Evolutionary conservation across 2,329 filamentous ascomycete species (phyloP).

Genomic region (Ascochyta koolunga): DNA sequence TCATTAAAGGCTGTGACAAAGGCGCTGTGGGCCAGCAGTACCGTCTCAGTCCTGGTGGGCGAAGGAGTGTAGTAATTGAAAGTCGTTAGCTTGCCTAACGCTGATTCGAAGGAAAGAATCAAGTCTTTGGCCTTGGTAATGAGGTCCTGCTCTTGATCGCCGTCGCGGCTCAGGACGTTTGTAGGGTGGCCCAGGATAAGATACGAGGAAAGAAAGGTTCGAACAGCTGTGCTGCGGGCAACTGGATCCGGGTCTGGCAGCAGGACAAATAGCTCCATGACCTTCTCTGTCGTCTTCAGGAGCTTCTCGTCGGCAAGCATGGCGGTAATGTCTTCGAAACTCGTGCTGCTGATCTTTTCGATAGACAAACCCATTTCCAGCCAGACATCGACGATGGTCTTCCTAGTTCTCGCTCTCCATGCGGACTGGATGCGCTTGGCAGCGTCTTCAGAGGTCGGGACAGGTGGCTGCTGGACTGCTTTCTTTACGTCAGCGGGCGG

Average conservation of each 20-base stretch:
- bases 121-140: constrained; percentile 79
- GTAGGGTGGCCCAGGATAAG: constrained; percentile 80
- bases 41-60: constrained; percentile 64
- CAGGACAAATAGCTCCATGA: constrained; percentile 73
- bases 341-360: constrained; percentile 70
- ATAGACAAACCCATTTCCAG: constrained; percentile 70
- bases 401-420: constrained; percentile 68
- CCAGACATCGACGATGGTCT: constrained; percentile 69
- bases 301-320: constrained; percentile 71
- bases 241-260: constrained; percentile 62
- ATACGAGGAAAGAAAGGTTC: constrained; percentile 80
- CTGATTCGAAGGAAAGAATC: constrained; percentile 77
- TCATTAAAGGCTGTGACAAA: constrained; percentile 81
- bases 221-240: constrained; percentile 69
- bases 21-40: constrained; percentile 73
- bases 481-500: constrained; percentile 53
- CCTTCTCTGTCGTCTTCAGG: constrained; percentile 67
- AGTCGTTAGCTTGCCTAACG: constrained; percentile 68
- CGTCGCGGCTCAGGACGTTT: constrained; percentile 77
- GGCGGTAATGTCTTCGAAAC: constrained; percentile 75
- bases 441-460: constrained; percentile 66
- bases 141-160: constrained; percentile 71
- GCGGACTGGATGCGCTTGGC: constrained; percentile 70
- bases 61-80: constrained; percentile 72
- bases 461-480: constrained; percentile 23